Base-by-base conservation (phyloP, 2,329 filamentous ascomycete genomes). In the Monosporascus sp. region DNA sequence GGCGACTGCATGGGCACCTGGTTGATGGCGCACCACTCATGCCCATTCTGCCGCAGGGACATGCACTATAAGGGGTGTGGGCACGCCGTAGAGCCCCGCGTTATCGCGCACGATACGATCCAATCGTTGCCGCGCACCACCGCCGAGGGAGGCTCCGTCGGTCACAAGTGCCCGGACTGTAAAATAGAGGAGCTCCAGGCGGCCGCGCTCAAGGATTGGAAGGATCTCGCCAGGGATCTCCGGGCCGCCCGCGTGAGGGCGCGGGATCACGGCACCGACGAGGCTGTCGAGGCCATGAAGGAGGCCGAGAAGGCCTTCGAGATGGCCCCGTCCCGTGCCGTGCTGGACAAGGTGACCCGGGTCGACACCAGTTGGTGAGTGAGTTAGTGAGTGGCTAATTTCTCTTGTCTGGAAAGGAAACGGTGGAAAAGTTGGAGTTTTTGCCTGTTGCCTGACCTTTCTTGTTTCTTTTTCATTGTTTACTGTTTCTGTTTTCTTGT, bases 31-130 rank as follows among this genome's bases (percentile, higher is more conserved):
- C 50, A 68, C 36, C 34, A 52, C 3, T 56, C 48, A 9, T 75
- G 72, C 48, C 72, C 69, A 1, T 71, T 73, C 53, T 74, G 71
- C 52, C 63, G 69, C 19, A 40, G 55, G 9, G 19, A 51, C 3
- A 55, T 73, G 56, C 47, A 31, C 5, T 63, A 73, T 54, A 37
- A 52, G 2, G 53, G 47, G 4, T 74, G 71, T 53, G 51, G 61
- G 2, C 71, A 75, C 56, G 22, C 27, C 3, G 56, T 71, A 16
- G 51, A 52, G 34, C 53, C 60, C 8, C 59, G 62, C 2, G 51
- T 59, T 17, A 53, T 74, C 44, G 64, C 66, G 1, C 56, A 55
- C 4, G 61, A 68, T 36, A 65, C 60, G 7, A 62, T 74, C n/a
- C 58, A 63, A 48, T 50, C 62, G 1, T 48, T 73, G n/a, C 71